These are phyloP conservation scores for Acanthamoeba royreba DNA, from an alignment of 208 protist species.

Conservation along the genomic window DNA sequence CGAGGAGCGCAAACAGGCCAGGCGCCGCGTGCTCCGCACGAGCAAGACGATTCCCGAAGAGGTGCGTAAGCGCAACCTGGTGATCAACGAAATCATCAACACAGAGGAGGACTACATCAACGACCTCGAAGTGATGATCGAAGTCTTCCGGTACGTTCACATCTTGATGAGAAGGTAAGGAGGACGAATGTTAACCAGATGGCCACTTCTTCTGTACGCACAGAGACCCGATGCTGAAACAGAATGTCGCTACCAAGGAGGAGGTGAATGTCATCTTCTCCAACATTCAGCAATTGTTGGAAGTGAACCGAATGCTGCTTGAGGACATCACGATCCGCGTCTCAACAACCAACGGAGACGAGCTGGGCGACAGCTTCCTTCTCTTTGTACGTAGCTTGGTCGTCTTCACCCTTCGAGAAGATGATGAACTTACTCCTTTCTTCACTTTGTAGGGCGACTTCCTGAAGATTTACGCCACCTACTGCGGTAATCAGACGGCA, in stretches of 20 bases:
- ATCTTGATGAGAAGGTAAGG: too few relatives aligned
- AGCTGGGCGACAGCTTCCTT: slow-evolving; percentile 1
- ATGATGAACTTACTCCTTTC: background rate
- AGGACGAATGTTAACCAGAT: too few relatives aligned
- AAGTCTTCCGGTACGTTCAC: too few relatives aligned
- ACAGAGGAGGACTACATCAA: too few relatives aligned
- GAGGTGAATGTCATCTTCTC: slow-evolving; percentile 15
- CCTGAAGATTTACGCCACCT: background rate
- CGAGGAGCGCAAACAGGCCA: too few relatives aligned
- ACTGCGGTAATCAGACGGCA: background rate
- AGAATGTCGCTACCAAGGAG: background rate
- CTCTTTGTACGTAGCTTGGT: background rate
- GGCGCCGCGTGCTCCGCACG: too few relatives aligned
- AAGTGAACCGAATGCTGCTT: background rate
- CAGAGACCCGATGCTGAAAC: background rate
- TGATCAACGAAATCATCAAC: too few relatives aligned
- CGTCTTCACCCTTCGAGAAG: too few relatives aligned
- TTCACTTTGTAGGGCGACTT: slow-evolving; percentile 3
- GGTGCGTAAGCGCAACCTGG: too few relatives aligned
- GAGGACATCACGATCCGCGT: background rate
- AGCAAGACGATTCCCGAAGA: too few relatives aligned
- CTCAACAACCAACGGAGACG: background rate
- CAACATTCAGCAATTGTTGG: background rate
- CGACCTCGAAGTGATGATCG: too few relatives aligned
- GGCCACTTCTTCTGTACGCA: too few relatives aligned